These are phyloP conservation scores for Phaeodactylum tricornutum DNA, from an alignment of 108 stramenopile species.

Conservation along the genomic window DNA sequence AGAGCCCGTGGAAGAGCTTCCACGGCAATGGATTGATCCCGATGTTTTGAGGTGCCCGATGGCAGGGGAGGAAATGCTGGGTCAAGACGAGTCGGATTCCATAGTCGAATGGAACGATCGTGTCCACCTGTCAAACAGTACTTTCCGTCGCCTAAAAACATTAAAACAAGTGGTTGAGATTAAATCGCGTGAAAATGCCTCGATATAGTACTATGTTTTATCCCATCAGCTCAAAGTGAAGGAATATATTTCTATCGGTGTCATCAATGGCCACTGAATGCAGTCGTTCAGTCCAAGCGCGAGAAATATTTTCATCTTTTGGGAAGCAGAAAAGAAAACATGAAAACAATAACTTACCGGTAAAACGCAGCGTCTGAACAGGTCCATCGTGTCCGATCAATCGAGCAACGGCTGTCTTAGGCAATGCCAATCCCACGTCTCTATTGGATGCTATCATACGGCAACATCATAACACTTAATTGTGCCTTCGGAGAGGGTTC, in stretches of 20 bases:
- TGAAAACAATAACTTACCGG: slow-evolving; percentile 16
- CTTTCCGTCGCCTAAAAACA: slow-evolving; percentile 47
- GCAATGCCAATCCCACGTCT: no score
- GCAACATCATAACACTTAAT: no score
- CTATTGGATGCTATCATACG: no score
- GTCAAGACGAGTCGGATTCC: slow-evolving; percentile 77
- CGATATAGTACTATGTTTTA: neutral
- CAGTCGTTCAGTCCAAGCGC: slow-evolving; percentile 11
- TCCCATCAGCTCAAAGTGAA: slow-evolving; percentile 30
- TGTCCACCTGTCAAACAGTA: slow-evolving; percentile 72
- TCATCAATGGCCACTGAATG: slow-evolving; percentile 6
- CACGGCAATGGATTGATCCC: slow-evolving; percentile 1
- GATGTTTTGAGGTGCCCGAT: neutral
- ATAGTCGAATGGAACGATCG: slow-evolving; percentile 67
- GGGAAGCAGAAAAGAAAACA: slow-evolving; percentile 18
- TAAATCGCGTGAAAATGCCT: neutral
- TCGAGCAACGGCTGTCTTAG: slow-evolving; percentile 11
- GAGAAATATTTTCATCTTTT: slow-evolving; percentile 7
- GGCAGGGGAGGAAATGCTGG: slow-evolving; percentile 27
- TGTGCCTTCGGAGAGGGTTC: no score
- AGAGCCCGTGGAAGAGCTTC: slow-evolving; percentile 44
- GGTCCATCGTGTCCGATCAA: slow-evolving; percentile 17
- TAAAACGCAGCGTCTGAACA: slow-evolving; percentile 10
- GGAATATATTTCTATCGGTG: slow-evolving; percentile 16
- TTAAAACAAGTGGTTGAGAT: slow-evolving; percentile 4